These are phyloP conservation scores for Leccinum truebloodii DNA, from an alignment of 768 basidiomycete genomes.

Conservation along the genomic window DNA sequence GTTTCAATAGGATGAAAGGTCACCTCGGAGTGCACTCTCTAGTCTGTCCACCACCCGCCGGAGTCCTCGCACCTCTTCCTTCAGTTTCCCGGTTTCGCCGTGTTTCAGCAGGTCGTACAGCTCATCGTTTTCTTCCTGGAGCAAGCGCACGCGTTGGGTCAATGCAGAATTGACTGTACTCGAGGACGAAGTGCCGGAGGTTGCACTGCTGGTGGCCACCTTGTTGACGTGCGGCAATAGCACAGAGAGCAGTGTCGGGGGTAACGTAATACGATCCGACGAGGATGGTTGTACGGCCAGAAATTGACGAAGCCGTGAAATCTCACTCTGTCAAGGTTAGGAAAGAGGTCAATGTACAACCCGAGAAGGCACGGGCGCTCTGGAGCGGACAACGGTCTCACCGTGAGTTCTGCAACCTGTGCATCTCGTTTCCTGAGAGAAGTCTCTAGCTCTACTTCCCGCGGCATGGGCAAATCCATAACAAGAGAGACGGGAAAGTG, in stretches of 20 bases:
- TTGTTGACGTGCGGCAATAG: conserved; percentile 66
- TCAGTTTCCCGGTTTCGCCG: conserved; percentile 77
- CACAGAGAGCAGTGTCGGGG: conserved; percentile 67
- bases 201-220: conserved; percentile 32
- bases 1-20: conserved; percentile 9
- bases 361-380: conserved; percentile 22
- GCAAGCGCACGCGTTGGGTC: conserved; percentile 65
- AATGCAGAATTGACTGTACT: conserved; percentile 72
- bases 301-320: conserved; percentile 66
- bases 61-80: conserved; percentile 77
- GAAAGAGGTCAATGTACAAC: conserved; percentile 21
- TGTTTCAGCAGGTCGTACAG: conserved; percentile 72
- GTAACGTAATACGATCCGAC: conserved; percentile 66
- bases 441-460: conserved; percentile 82
- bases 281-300: conserved; percentile 61
- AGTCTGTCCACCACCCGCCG: conserved; percentile 66
- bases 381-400: conserved; percentile 40
- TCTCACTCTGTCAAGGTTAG: conserved; percentile 58
- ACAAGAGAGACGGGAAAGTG: conserved; percentile 15
- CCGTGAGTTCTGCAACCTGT: conserved; percentile 70
- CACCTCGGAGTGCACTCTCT: conserved; percentile 78
- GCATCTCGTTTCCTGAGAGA: conserved; percentile 74
- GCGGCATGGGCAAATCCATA: conserved; percentile 72
- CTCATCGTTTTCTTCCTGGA: conserved; percentile 90
- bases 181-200: conserved; percentile 37